These are phyloP conservation scores for Umbelopsis sp. DNA, from an alignment of 371 early-diverging fungal genomes.

Conservation along the genomic window DNA sequence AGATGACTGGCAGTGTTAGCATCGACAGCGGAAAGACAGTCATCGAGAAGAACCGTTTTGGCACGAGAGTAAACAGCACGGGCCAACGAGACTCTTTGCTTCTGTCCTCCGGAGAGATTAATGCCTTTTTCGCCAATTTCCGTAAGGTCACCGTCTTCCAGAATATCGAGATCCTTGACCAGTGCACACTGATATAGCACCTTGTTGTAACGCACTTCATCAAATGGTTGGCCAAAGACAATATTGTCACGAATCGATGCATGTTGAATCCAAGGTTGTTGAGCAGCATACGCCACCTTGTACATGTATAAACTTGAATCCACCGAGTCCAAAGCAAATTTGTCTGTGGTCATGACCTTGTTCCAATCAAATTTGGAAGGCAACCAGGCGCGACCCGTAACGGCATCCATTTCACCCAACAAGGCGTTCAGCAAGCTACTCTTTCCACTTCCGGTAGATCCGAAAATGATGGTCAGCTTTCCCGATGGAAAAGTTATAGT, in stretches of 20 bases:
- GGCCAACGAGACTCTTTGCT: slow-evolving; percentile 74
- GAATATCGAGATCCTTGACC: slow-evolving; percentile 73
- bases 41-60: slow-evolving; percentile 71
- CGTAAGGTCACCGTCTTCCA: slow-evolving; percentile 84
- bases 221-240: slow-evolving; percentile 75
- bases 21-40: slow-evolving; percentile 66
- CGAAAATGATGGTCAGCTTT: slow-evolving; percentile 62
- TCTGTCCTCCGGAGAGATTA: slow-evolving; percentile 47
- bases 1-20: slow-evolving; percentile 68
- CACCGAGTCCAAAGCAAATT: slow-evolving; percentile 26
- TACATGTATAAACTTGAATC: slow-evolving; percentile 26
- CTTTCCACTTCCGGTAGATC: slow-evolving; percentile 70
- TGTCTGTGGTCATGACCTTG: slow-evolving; percentile 18
- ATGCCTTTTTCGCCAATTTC: slow-evolving; percentile 65
- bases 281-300: slow-evolving; percentile 73
- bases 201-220: slow-evolving; percentile 64
- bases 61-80: slow-evolving; percentile 73
- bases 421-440: slow-evolving; percentile 69
- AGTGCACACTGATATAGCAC: slow-evolving; percentile 72
- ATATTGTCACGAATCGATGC: slow-evolving; percentile 83
- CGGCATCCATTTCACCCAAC: slow-evolving; percentile 62
- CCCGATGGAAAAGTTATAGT: slow-evolving; percentile 57
- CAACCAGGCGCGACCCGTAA: slow-evolving; percentile 45
- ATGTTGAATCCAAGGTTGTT: slow-evolving; percentile 82
- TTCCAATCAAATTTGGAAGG: slow-evolving; percentile 38